A percentile compares a stretch with the other conserved stretches of the same genome.
These are phyloP conservation scores for Maudiozyma pseudohumilis DNA, from an alignment of 805 yeast species.

Conservation along the genomic window DNA sequence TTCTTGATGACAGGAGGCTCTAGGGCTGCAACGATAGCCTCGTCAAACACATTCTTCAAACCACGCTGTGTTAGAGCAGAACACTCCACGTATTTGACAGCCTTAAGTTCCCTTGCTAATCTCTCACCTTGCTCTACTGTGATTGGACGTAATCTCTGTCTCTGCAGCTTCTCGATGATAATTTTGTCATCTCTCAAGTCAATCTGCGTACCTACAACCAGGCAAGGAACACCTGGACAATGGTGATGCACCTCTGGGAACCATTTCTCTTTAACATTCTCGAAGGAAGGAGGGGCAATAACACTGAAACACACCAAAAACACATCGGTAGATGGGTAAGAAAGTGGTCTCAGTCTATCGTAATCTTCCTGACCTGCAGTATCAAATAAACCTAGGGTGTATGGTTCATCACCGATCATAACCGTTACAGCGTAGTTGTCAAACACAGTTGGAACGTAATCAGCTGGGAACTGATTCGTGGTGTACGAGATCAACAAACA, in stretches of 20 bases:
- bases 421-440: slow-evolving; percentile 92
- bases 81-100: slow-evolving; percentile 95
- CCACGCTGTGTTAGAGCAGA: slow-evolving; percentile 97
- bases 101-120: slow-evolving; percentile 86
- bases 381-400: slow-evolving; percentile 92
- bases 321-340: slow-evolving; percentile 95
- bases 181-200: slow-evolving; percentile 92
- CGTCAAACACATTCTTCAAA: slow-evolving; percentile 94
- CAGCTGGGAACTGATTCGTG: slow-evolving; percentile 94
- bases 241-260: slow-evolving; percentile 97
- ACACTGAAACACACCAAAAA: slow-evolving; percentile 93
- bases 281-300: slow-evolving; percentile 93
- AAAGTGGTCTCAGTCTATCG: slow-evolving; percentile 91
- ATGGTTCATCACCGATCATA: slow-evolving; percentile 96
- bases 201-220: slow-evolving; percentile 93
- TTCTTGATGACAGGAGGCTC: slow-evolving; percentile 93
- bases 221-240: slow-evolving; percentile 96
- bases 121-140: slow-evolving; percentile 81
- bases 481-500: slow-evolving; percentile 93
- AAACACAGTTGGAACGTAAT: slow-evolving; percentile 97
- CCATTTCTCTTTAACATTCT: slow-evolving; percentile 97
- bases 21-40: slow-evolving; percentile 94
- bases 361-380: slow-evolving; percentile 99
- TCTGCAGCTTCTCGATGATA: slow-evolving; percentile 76
- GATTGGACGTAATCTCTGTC: slow-evolving; percentile 67